Percentiles rank a stretch among this genome's conserved stretches.
phyloP scores from a whole-genome alignment of 1,284 basidiomycete genomes.

The Heterobasidion irregulare region DNA sequence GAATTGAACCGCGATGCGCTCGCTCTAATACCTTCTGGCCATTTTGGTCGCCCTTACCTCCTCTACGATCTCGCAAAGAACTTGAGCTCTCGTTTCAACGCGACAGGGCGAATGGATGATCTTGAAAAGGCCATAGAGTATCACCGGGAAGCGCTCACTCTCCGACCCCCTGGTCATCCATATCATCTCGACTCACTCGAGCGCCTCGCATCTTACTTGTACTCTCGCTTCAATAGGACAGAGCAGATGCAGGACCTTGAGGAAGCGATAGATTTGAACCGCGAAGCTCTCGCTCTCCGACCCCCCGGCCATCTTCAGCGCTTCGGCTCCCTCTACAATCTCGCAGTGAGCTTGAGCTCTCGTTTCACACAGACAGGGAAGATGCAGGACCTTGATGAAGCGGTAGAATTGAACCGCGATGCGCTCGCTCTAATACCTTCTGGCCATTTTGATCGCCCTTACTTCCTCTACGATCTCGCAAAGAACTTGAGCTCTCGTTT shows the following conservation, averaged over 20 bases:
- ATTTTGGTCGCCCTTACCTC: no score
- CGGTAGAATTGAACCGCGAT: neutral
- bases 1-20: no score
- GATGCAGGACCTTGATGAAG: no score
- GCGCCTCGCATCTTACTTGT: neutral
- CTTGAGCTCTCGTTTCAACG: conserved; percentile 12
- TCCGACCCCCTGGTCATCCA: conserved; percentile 14
- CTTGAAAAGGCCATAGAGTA: conserved; percentile 20
- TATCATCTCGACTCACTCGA: neutral
- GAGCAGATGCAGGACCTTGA: neutral
- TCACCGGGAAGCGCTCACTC: conserved; percentile 15
- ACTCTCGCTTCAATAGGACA: neutral
- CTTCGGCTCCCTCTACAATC: no score
- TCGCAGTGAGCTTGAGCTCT: no score
- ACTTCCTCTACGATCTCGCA: neutral
- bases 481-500: no score
- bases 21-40: no score
- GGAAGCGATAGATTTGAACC: no score
- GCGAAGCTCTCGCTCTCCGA: no score
- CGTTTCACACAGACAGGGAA: no score
- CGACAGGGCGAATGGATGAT: conserved; percentile 16
- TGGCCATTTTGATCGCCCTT: neutral
- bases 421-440: neutral
- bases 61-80: neutral
- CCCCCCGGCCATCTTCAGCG: no score